phyloP scores from a whole-genome alignment of 1,284 basidiomycete genomes.

The Ustilago bromivora region DNA sequence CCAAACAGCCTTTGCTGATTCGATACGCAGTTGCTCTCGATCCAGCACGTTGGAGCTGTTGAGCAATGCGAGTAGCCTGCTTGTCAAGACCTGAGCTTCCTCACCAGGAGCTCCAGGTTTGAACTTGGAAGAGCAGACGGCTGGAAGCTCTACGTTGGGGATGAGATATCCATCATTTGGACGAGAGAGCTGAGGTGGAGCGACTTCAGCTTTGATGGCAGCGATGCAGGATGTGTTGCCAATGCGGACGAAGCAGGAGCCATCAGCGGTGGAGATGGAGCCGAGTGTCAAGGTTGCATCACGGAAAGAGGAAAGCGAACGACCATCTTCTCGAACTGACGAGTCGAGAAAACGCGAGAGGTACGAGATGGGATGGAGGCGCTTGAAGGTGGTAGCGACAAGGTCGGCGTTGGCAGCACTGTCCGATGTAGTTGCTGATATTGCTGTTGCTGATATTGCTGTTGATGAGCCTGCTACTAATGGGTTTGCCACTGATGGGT shows the following conservation, averaged over 20 bases:
- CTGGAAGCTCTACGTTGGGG: slow-evolving; percentile 89
- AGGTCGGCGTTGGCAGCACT: slow-evolving; percentile 28
- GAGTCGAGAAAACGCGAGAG: slow-evolving; percentile 54
- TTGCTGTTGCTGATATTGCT: neutral
- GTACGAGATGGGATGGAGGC: slow-evolving; percentile 53
- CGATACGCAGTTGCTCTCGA: slow-evolving; percentile 80
- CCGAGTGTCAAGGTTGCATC: slow-evolving; percentile 40
- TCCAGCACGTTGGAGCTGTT: slow-evolving; percentile 72
- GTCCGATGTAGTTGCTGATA: neutral
- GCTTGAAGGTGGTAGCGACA: slow-evolving; percentile 54
- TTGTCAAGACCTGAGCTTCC: slow-evolving; percentile 56
- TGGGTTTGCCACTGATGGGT: too few species aligned
- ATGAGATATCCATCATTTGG: slow-evolving; percentile 50
- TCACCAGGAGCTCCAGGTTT: slow-evolving; percentile 86
- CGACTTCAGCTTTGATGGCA: slow-evolving; percentile 57
- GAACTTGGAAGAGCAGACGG: slow-evolving; percentile 90
- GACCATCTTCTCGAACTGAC: slow-evolving; percentile 53
- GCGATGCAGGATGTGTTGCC: slow-evolving; percentile 54
- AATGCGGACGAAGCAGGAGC: slow-evolving; percentile 47
- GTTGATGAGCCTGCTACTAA: neutral
- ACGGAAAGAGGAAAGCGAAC: slow-evolving; percentile 35
- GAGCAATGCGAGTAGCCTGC: slow-evolving; percentile 74
- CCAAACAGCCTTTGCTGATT: slow-evolving; percentile 85
- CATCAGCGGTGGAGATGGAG: slow-evolving; percentile 53
- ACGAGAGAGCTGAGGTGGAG: slow-evolving; percentile 34